Percentiles rank a stretch among this genome's conserved stretches.
Evolutionary conservation across 2,329 filamentous ascomycete species (phyloP).

Genomic region (Pseudogymnoascus sp.): DNA sequence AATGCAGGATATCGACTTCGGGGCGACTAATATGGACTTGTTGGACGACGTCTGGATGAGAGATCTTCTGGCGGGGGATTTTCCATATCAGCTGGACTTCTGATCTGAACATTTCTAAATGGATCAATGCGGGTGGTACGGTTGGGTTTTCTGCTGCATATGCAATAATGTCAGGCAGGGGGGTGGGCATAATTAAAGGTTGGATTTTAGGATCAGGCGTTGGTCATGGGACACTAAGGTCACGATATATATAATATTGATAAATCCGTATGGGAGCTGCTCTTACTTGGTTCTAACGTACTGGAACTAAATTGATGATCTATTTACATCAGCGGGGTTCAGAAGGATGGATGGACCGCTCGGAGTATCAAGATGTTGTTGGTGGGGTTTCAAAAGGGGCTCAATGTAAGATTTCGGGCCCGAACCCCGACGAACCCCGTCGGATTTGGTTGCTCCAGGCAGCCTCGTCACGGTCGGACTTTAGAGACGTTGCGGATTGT

Average conservation of each 20-base stretch:
- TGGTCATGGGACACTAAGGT: not conserved
- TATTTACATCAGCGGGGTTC: not conserved
- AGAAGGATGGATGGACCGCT: not conserved
- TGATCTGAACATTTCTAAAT: not conserved
- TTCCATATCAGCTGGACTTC: slow-evolving; percentile 5
- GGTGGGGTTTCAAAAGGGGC: not conserved
- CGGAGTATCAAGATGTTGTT: not conserved
- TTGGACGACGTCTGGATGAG: slow-evolving; percentile 1
- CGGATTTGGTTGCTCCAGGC: not conserved
- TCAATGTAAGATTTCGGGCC: not conserved
- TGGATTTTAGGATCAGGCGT: not conserved
- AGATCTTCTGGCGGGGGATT: slow-evolving; percentile 6
- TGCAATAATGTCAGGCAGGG: not conserved
- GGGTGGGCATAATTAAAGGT: not conserved
- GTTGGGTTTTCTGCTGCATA: not conserved
- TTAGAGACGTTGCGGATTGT: not conserved
- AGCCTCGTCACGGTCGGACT: not conserved
- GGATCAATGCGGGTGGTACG: not conserved
- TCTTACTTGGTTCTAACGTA: not conserved
- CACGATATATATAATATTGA: not conserved
- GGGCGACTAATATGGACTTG: slow-evolving; percentile 2
- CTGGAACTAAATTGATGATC: not conserved
- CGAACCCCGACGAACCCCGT: slow-evolving; percentile 1
- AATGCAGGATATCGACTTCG: slow-evolving; percentile 1
- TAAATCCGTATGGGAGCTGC: not conserved